These are phyloP conservation scores for Porodaedalea pini DNA, from an alignment of 1,284 basidiomycete genomes.

Conservation along the genomic window DNA sequence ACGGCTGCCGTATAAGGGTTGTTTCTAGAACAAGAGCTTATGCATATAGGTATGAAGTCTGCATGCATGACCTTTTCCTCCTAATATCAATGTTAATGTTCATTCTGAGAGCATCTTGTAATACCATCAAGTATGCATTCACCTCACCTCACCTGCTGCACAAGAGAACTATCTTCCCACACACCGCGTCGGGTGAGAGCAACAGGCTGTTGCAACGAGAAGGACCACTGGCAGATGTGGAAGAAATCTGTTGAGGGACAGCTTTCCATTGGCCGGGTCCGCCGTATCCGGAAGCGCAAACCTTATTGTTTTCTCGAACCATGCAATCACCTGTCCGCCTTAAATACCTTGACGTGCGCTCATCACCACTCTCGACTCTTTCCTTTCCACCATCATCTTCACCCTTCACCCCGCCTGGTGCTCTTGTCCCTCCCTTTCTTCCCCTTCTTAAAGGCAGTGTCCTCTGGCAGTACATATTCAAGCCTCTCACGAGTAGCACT, in stretches of 20 bases:
- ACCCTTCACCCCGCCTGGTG: slow-evolving; percentile 19
- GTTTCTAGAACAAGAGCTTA: too few species aligned
- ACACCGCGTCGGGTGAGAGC: background rate
- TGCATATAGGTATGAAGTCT: too few species aligned
- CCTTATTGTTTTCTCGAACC: slow-evolving; percentile 2
- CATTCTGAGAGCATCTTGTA: too few species aligned
- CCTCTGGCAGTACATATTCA: slow-evolving; percentile 26
- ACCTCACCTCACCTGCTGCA: too few species aligned
- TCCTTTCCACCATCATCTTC: slow-evolving; percentile 20
- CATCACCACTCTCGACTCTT: slow-evolving; percentile 27
- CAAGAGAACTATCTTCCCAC: background rate
- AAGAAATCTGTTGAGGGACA: background rate
- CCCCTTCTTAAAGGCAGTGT: slow-evolving; percentile 19
- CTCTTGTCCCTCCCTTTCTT: slow-evolving; percentile 26
- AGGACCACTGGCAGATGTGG: background rate
- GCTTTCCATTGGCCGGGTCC: background rate
- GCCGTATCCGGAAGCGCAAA: background rate
- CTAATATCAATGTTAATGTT: too few species aligned
- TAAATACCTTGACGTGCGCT: slow-evolving; percentile 15
- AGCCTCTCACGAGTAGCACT: slow-evolving; percentile 6
- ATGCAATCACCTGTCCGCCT: background rate
- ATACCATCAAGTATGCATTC: too few species aligned
- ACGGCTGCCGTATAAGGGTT: too few species aligned
- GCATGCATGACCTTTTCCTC: too few species aligned
- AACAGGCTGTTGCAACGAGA: slow-evolving; percentile 1